phyloP scores from a whole-genome alignment of 345 rosid species.

The Eucalyptus tenuipes region DNA sequence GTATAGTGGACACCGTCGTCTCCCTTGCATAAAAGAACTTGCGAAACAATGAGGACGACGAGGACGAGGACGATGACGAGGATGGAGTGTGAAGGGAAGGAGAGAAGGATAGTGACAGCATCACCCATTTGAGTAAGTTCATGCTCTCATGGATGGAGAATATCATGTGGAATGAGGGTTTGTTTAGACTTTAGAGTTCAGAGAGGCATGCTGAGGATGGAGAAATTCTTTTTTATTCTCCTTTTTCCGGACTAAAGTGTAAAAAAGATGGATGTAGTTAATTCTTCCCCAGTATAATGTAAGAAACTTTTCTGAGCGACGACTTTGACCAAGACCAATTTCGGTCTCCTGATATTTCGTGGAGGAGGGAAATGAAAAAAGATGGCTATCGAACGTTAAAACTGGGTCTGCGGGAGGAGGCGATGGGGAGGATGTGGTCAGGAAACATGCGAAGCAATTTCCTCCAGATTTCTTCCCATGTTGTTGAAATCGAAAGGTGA shows the following conservation, averaged over 20 bases:
- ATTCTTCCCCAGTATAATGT: too few relatives aligned
- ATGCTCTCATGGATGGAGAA: too few relatives aligned
- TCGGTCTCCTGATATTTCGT: neutral
- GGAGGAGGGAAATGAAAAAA: neutral
- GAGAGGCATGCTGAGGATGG: too few relatives aligned
- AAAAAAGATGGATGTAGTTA: too few relatives aligned
- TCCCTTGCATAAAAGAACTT: too few relatives aligned
- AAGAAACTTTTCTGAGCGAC: too few relatives aligned
- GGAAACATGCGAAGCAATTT: neutral
- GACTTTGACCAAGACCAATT: neutral
- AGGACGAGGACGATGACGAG: fast-evolving
- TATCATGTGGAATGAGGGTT: too few relatives aligned
- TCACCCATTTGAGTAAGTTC: too few relatives aligned
- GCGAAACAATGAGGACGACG: fast-evolving
- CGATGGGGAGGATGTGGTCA: neutral
- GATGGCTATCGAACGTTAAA: neutral
- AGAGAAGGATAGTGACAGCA: fast-evolving
- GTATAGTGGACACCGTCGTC: fast-evolving
- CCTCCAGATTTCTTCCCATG: neutral
- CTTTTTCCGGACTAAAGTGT: neutral
- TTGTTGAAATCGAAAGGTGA: neutral
- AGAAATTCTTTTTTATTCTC: too few relatives aligned
- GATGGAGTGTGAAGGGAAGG: too few relatives aligned
- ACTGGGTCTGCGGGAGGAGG: neutral
- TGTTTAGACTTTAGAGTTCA: too few relatives aligned